phyloP scores from a whole-genome alignment of 768 basidiomycete genomes.

The Termitomyces sp. region DNA sequence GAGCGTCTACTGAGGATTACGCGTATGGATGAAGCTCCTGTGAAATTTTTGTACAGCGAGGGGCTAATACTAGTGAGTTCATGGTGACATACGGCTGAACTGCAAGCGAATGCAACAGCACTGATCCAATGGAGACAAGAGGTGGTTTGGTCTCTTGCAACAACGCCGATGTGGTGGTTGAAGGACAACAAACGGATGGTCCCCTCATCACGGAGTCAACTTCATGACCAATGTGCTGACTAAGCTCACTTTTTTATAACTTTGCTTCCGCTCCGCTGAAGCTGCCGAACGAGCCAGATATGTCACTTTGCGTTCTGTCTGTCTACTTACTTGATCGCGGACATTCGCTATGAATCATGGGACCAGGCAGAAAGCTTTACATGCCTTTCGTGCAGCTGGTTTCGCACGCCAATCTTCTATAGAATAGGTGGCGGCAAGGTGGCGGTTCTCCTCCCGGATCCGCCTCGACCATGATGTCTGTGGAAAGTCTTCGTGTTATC shows the following conservation, averaged over 20 bases:
- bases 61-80: conserved; percentile 8
- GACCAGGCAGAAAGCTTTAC: too few species aligned
- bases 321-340: too few species aligned
- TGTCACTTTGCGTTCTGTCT: too few species aligned
- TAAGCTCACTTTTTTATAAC: neutral
- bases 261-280: neutral
- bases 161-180: conserved; percentile 11
- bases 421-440: neutral
- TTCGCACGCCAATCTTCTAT: neutral
- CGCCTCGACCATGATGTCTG: neutral
- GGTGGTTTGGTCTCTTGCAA: neutral
- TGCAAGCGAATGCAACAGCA: conserved; percentile 4
- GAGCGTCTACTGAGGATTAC: neutral
- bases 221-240: neutral
- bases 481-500: neutral
- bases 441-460: neutral
- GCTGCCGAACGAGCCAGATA: too few species aligned
- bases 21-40: conserved; percentile 6
- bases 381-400: neutral
- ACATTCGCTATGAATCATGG: too few species aligned
- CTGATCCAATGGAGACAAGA: neutral
- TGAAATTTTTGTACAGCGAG: conserved; percentile 13
- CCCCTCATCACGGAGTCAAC: neutral
- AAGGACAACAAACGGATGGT: neutral
- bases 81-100: conserved; percentile 12